Percentiles rank a stretch among this genome's conserved stretches.
phyloP scores from a whole-genome alignment of 345 rosid genomes.

The Brassica nigra region DNA sequence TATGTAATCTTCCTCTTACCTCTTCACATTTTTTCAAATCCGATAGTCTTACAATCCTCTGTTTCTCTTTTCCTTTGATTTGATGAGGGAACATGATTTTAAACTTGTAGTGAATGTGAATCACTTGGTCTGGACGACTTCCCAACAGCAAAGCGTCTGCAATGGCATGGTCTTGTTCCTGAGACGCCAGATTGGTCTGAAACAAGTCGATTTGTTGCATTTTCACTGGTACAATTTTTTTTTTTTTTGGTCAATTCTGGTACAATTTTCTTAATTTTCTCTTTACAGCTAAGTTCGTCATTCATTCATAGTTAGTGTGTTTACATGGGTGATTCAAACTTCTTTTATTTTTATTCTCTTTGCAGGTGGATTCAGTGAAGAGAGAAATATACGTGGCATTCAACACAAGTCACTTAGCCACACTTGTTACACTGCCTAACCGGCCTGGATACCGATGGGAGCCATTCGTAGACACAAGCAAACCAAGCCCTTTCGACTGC shows the following conservation, averaged over 20 bases:
- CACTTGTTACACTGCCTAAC: conserved; percentile 65
- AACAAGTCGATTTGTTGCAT: conserved; percentile 88
- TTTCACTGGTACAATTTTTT: conserved; percentile 64
- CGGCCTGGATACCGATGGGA: conserved; percentile 85
- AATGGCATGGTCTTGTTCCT: conserved; percentile 90
- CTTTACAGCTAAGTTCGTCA: neutral
- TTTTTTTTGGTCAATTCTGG: conserved; percentile 42
- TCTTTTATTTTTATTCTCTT: neutral
- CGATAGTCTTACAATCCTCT: neutral
- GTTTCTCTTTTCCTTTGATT: conserved; percentile 6
- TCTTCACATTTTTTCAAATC: neutral
- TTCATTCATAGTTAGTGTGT: neutral
- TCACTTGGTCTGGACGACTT: conserved; percentile 81
- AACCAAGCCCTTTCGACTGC: conserved; percentile 77
- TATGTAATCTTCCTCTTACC: conserved; percentile 40
- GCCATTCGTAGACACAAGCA: conserved; percentile 86
- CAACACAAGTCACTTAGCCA: conserved; percentile 73
- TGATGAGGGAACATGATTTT: conserved; percentile 2
- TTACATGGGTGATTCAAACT: neutral
- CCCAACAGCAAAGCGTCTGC: conserved; percentile 87
- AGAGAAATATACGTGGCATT: conserved; percentile 83
- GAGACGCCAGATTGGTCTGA: conserved; percentile 87
- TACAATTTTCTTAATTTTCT: conserved; percentile 29
- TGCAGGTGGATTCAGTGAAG: conserved; percentile 75
- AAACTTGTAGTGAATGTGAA: conserved; percentile 73